Base-by-base conservation (phyloP, 768 basidiomycete genomes). In the Tulasnella sp. region DNA sequence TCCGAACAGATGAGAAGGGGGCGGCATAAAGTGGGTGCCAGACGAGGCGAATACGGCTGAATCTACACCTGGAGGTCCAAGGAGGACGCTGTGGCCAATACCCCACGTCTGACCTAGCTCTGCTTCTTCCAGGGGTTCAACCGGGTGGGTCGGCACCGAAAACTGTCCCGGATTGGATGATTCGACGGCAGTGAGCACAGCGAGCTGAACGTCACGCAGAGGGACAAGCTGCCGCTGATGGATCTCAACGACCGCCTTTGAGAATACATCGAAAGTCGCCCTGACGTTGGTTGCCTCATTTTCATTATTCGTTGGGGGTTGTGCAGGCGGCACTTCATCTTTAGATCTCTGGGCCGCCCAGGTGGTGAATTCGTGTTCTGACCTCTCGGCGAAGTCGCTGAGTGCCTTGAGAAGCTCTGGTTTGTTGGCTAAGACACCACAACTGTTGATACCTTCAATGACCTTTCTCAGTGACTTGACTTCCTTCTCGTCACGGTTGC, bases 211-310 rank as follows among this genome's bases (percentile, higher is more conserved):
- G 39, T 79, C 78, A 4, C 46, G 39, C 16, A 79, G 48, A n/a
- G 46, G 38, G 44, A 79, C 78, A 7, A 79, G 78, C 18, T 42
- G 40, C 4, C 78, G 71, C 27, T 56, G 71, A 73, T 72, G 71
- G 71, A 79, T 72, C 27, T 36, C 38, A 40, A 74, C 73, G 27
- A 74, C 78, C 10, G 71, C 78, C 44, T 44, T 58, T 27, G 78
- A 79, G 78, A 79, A 48, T 14, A 74, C 39, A 10, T 72, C 71
- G 27, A 79, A 74, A 36, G 71, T 74, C 40, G 48, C 58, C 56
- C 16, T 36, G 12, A 56, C 31, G 62, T 77, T 40, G 40, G 27
- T 24, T 36, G 19, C 48, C 10, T 75, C 74, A 7, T 48, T 19
- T 52, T 27, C 36, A n/a, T 44, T 34, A 21, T 34, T 40, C 5